These are phyloP conservation scores for Capronia americana DNA, from an alignment of 2,329 filamentous ascomycete genomes.

Conservation along the genomic window DNA sequence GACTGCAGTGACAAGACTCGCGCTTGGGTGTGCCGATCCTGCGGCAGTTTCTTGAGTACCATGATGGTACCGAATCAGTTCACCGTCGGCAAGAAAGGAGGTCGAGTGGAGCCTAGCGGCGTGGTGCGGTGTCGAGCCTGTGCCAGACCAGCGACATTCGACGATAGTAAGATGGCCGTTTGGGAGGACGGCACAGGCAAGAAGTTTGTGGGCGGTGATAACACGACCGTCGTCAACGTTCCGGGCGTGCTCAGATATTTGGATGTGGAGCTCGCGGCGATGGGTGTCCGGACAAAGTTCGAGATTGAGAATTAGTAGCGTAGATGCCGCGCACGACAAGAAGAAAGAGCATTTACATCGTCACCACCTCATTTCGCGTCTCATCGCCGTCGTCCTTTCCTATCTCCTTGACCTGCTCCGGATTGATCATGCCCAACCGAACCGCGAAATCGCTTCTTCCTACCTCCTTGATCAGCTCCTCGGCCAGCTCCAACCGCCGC, in stretches of 20 bases:
- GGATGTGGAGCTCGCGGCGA: slow-evolving; percentile 92
- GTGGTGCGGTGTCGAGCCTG: slow-evolving; percentile 81
- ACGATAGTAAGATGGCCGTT: slow-evolving; percentile 71
- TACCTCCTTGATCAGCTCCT: slow-evolving; percentile 48
- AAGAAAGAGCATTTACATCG: slow-evolving; percentile 23
- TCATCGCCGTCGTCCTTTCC: background rate
- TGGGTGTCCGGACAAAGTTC: slow-evolving; percentile 96
- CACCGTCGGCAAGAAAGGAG: slow-evolving; percentile 44
- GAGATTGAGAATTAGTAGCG: slow-evolving; percentile 64
- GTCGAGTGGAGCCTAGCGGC: slow-evolving; percentile 52
- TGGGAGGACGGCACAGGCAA: slow-evolving; percentile 92
- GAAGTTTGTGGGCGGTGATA: slow-evolving; percentile 84
- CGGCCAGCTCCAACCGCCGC: slow-evolving; percentile 47
- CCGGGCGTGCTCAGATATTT: slow-evolving; percentile 91
- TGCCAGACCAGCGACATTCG: slow-evolving; percentile 66
- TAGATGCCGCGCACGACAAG: background rate
- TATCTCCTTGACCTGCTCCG: slow-evolving; percentile 10
- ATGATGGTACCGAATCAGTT: slow-evolving; percentile 60
- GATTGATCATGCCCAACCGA: slow-evolving; percentile 47
- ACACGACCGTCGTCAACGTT: slow-evolving; percentile 89
- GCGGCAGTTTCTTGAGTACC: slow-evolving; percentile 88
- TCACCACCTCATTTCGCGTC: slow-evolving; percentile 25
- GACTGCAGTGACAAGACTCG: slow-evolving; percentile 95
- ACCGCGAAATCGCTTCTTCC: slow-evolving; percentile 48
- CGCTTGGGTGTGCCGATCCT: slow-evolving; percentile 86